Evolutionary conservation across 495 filamentous ascomycete genomes (phyloP), one percentile per base, ranked within the genome.

Genomic region (Bacidia rubella): DNA sequence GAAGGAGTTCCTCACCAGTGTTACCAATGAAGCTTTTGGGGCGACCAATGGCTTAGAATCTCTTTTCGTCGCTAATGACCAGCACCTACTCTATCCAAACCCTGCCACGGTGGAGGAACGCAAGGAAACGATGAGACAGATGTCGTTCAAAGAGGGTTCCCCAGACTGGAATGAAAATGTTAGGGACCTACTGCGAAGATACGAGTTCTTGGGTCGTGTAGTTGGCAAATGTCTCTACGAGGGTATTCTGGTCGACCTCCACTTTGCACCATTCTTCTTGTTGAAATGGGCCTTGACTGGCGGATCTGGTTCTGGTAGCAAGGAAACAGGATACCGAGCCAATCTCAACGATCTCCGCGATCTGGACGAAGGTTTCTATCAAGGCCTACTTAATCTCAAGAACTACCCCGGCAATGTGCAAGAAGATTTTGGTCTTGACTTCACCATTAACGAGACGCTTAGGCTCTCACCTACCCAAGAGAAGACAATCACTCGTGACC

Each of bases 151-250:
- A 2, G 82, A 87, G 57, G 64, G 67, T 21, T 72, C 66, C 22
- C 42, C 66, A 1, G 74, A 77, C 2, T 87, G 77, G 74, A 74
- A 69, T 11, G 73, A 76, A 11, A 63, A 66, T 11, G 72, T 89
- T 17, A 66, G 68, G 11, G 74, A 83, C 29, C 65, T 90, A 7
- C 69, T 92, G 4, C 75, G 75, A 52, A 78, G 82, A 10, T 97
- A 90, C 62, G 90, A 97, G 61, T 99, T 99, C 57, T 70, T 95
- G 0, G 92, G 92, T 11, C 81, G 92, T 5, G 75, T 97, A 24
- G 82, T 99, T 41, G 92, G 92, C 2, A 99, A 99, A 65, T 99
- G 92, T 67, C 74, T 99, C 50, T 99, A 99, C 59, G 92, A 99
- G 68, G 90, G 90, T 1, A 97, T 99, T 46, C 74, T 99, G 11